These are phyloP conservation scores for Cercospora sp. DNA, from an alignment of 2,329 filamentous ascomycete species.

Conservation along the genomic window DNA sequence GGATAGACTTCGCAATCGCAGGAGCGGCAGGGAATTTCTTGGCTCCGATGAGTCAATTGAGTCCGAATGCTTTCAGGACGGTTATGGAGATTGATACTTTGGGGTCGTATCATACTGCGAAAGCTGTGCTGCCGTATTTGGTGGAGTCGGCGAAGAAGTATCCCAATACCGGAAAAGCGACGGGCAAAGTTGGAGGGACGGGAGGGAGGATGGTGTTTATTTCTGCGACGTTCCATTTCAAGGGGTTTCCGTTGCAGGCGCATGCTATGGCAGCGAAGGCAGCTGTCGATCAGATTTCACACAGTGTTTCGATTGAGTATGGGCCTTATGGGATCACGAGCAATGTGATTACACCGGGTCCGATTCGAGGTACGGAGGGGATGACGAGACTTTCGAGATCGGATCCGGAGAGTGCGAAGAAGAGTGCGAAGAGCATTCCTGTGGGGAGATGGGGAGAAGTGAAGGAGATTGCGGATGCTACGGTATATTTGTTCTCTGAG, in stretches of 20 bases:
- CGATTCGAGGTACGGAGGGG: constrained; percentile 77
- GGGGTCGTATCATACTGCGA: constrained; percentile 91
- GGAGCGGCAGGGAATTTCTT: constrained; percentile 97
- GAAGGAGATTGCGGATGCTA: constrained; percentile 89
- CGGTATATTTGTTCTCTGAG: constrained; percentile 83
- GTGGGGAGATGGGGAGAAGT: constrained; percentile 74
- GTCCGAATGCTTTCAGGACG: constrained; percentile 85
- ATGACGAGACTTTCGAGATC: constrained; percentile 46
- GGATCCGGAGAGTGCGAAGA: constrained; percentile 34
- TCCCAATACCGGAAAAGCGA: constrained; percentile 57
- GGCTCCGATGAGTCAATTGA: constrained; percentile 77
- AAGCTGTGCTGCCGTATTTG: constrained; percentile 83
- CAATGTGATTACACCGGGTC: constrained; percentile 86
- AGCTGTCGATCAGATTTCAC: constrained; percentile 80
- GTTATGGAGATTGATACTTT: constrained; percentile 96
- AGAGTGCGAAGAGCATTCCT: constrained; percentile 57
- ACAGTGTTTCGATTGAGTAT: constrained; percentile 81
- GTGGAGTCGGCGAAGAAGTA: constrained; percentile 68
- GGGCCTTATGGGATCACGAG: constrained; percentile 82
- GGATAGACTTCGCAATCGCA: constrained; percentile 90
- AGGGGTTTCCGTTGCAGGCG: constrained; percentile 78
- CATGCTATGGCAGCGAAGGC: constrained; percentile 94
- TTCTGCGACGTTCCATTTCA: constrained; percentile 88
- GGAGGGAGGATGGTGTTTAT: constrained; percentile 87
- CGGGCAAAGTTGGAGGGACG: constrained; percentile 43